Conservation (phyloP, 1,284 basidiomycete genomes). For the Trichosporon coremiiforme region DNA sequence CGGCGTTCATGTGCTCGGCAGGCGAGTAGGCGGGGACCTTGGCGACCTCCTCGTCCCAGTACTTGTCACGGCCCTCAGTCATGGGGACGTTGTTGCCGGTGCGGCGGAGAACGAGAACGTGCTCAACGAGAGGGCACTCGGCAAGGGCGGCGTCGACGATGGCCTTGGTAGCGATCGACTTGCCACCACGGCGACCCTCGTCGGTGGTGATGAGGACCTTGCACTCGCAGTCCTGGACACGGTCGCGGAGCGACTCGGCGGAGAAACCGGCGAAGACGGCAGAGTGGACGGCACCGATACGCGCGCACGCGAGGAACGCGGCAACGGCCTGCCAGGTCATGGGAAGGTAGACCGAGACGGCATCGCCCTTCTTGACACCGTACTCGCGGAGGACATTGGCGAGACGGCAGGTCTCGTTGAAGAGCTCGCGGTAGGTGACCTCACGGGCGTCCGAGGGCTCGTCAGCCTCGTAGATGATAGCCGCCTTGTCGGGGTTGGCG, state of each 20-base stretch:
- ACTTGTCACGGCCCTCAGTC: conserved; percentile 83
- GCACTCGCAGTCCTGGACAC: conserved; percentile 85
- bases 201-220: conserved; percentile 93
- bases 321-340: conserved; percentile 83
- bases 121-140: conserved; percentile 81
- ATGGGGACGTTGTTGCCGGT: conserved; percentile 84
- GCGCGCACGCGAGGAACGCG: conserved; percentile 94
- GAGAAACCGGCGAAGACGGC: conserved; percentile 98
- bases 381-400: conserved; percentile 90
- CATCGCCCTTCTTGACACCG: conserved; percentile 95
- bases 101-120: conserved; percentile 85
- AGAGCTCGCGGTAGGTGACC: conserved; percentile 80
- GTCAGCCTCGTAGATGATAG: conserved; percentile 98
- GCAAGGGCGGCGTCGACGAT: conserved; percentile 89
- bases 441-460: conserved; percentile 80
- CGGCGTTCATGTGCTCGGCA: conserved; percentile 79
- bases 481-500: conserved; percentile 86
- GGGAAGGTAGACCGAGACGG: conserved; percentile 76
- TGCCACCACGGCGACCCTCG: conserved; percentile 91
- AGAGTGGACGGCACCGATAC: conserved; percentile 97
- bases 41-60: conserved; percentile 92
- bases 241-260: conserved; percentile 92
- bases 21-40: conserved; percentile 89
- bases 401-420: conserved; percentile 83
- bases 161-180: conserved; percentile 91